phyloP scores from a whole-genome alignment of 2,329 filamentous ascomycete species.

The Coniochaeta ligniaria region DNA sequence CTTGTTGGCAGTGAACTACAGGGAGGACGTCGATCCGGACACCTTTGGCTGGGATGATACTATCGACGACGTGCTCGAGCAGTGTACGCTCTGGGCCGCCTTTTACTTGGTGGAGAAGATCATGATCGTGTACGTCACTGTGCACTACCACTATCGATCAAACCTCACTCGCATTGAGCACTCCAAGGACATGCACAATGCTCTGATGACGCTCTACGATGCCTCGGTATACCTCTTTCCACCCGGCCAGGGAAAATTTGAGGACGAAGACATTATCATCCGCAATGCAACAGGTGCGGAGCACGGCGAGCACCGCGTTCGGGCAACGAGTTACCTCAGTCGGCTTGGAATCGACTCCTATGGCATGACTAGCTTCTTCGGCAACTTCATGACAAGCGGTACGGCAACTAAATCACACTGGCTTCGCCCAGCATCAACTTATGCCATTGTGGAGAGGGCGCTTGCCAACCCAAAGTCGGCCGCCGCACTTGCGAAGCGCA shows the following conservation, averaged over 20 bases:
- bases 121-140: conserved; percentile 19
- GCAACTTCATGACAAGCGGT: conserved; percentile 17
- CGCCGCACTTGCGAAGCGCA: conserved; percentile 16
- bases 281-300: conserved; percentile 17
- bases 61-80: conserved; percentile 13
- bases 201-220: conserved; percentile 18
- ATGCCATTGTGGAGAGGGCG: conserved; percentile 17
- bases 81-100: conserved; percentile 15
- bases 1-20: conserved; percentile 10
- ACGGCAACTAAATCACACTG: conserved; percentile 12
- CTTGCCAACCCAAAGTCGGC: conserved; percentile 17
- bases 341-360: conserved; percentile 18
- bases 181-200: conserved; percentile 19
- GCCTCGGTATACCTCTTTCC: conserved; percentile 17
- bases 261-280: conserved; percentile 16
- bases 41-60: conserved; percentile 7
- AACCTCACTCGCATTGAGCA: conserved; percentile 11
- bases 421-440: conserved; percentile 17
- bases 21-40: conserved; percentile 3
- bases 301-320: conserved; percentile 13
- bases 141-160: conserved; percentile 20
- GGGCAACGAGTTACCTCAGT: conserved; percentile 16
- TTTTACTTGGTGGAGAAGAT: conserved; percentile 21
- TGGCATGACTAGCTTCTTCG: conserved; percentile 16
- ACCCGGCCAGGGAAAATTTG: conserved; percentile 11